Base-by-base conservation (phyloP, 2,329 filamentous ascomycete species). In the Monilinia vaccinii-corymbosi region DNA sequence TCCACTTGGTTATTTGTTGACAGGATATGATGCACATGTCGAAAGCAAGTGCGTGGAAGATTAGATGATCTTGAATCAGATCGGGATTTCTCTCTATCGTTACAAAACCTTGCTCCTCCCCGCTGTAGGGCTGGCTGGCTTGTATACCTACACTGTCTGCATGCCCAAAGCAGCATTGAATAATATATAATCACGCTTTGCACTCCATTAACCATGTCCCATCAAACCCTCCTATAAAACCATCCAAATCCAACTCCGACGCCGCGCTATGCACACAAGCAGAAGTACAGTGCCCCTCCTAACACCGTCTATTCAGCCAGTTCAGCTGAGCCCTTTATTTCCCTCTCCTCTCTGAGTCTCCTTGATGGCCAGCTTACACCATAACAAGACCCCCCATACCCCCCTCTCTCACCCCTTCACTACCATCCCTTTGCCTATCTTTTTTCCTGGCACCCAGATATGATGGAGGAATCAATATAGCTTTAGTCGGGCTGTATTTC, bases 181-280 rank as follows among this genome's bases (percentile, higher is more conserved):
- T 42, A 38, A 28, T 42, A 53, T 31, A 21, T 14, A 23, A 32
- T 40, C 38, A 31, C 38, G 9, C 25, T 31, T 21, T n/a, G 31
- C 46, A 48, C 18, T n/a, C 46, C 40, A 45, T 21, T 23, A 36
- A 32, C n/a, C 38, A n/a, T 11, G 7, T 55, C 25, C 51, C 28
- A 55, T 44, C 38, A 21, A 44, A 23, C 25, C 25, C 25, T 55
- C 25, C 51, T 13, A 55, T 44, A n/a, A 21, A 44, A 23, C 51
- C n/a, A 28, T 23, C 5, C n/a, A 25, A 32, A 44, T 44, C 38
- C 28, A 55, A 55, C 34, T n/a, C 51, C 23, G n/a, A 55, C 51
- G 38, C 51, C 51, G 45, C 36, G 51, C 51, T 55, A 55, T 55
- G 38, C 40, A 55, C 42, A 55, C 25, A 44, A 42, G 36, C 40